Evolutionary conservation across 495 filamentous ascomycete genomes (phyloP).

Genomic region (Penicillium cosmopolitanum): DNA sequence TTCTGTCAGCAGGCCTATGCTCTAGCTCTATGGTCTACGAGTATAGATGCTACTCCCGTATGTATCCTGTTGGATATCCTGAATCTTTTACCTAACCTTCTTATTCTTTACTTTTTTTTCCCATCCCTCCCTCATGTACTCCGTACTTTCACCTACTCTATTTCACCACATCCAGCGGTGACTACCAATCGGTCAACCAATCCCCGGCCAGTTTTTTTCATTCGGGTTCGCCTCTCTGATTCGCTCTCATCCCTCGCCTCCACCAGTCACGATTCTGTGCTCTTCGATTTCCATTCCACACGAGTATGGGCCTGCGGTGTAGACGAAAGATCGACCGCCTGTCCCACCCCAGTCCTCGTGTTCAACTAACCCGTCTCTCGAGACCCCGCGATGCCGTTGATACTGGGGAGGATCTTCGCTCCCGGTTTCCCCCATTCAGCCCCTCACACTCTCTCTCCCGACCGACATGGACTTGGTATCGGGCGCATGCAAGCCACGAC

Average conservation of each 20-base stretch:
- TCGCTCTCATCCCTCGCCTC: neutral
- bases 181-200: neutral
- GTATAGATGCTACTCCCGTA: no score
- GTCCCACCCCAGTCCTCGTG: slow-evolving; percentile 6
- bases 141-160: neutral
- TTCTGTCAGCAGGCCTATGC: neutral
- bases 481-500: slow-evolving; percentile 3
- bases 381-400: slow-evolving; percentile 1
- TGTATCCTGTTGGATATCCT: no score
- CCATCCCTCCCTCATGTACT: neutral
- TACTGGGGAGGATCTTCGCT: slow-evolving; percentile 4
- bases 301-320: slow-evolving; percentile 1
- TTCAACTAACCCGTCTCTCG: neutral
- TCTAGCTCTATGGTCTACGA: no score
- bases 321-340: neutral
- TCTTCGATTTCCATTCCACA: slow-evolving; percentile 3
- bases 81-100: neutral
- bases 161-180: neutral
- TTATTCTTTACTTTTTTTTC: neutral
- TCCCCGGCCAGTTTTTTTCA: neutral
- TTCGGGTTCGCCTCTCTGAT: neutral
- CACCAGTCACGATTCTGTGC: slow-evolving; percentile 1
- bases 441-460: neutral
- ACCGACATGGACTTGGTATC: slow-evolving; percentile 3
- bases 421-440: neutral